Conservation (phyloP, 768 basidiomycete species). For the Chalciporus sphaerocephalus region DNA sequence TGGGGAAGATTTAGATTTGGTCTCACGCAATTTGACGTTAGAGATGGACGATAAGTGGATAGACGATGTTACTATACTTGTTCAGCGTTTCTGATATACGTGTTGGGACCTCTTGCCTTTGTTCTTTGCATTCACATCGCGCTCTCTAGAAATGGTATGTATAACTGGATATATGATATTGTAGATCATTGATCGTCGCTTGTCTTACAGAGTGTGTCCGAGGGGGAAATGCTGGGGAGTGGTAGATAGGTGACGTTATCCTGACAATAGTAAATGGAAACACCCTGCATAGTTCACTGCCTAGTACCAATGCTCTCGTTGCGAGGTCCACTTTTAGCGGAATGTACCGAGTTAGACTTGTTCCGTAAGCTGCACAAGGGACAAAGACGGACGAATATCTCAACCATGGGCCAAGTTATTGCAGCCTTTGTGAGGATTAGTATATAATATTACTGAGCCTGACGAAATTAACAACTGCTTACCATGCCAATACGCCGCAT, state of each 20-base stretch:
- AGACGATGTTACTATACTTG: slow-evolving; percentile 45
- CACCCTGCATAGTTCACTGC: not conserved
- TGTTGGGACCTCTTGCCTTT: slow-evolving; percentile 2
- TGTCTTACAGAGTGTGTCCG: not conserved
- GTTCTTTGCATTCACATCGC: not conserved
- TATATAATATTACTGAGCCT: slow-evolving; percentile 3
- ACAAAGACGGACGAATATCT: slow-evolving; percentile 60
- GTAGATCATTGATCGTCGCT: not conserved
- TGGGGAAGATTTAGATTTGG: slow-evolving; percentile 36
- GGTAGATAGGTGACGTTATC: not conserved
- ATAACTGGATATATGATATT: slow-evolving; percentile 10
- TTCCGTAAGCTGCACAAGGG: slow-evolving; percentile 47
- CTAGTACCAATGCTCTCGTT: slow-evolving; percentile 22
- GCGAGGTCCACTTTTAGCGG: slow-evolving; percentile 17
- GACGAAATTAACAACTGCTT: slow-evolving; percentile 24
- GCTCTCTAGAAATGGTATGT: not conserved
- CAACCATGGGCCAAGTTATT: slow-evolving; percentile 72
- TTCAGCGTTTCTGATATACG: slow-evolving; percentile 34
- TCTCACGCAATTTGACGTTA: slow-evolving; percentile 43
- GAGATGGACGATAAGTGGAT: slow-evolving; percentile 51
- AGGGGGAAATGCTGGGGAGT: not conserved
- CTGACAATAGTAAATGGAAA: not conserved
- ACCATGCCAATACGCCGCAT: slow-evolving; percentile 58
- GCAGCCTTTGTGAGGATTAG: slow-evolving; percentile 43
- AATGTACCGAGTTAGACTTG: slow-evolving; percentile 27